These are phyloP conservation scores for Corylus americana DNA, from an alignment of 306 rosid genomes.

Conservation along the genomic window DNA sequence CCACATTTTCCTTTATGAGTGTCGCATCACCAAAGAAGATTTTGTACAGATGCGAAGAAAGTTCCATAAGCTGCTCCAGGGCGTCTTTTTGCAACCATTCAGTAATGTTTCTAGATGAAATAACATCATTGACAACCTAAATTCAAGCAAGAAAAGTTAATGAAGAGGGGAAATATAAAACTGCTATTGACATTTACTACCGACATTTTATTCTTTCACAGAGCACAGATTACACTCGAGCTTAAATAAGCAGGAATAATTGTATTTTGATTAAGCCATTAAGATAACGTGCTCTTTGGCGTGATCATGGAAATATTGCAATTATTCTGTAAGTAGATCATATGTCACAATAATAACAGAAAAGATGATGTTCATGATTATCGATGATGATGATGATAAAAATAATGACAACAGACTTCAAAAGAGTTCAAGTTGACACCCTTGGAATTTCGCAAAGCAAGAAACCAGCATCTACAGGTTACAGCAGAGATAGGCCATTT, in stretches of 20 bases:
- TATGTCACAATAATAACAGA: neutral
- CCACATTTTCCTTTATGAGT: constrained; percentile 38
- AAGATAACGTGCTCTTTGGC: neutral
- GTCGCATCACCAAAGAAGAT: constrained; percentile 46
- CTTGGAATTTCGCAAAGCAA: neutral
- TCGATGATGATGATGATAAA: neutral
- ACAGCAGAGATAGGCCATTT: neutral
- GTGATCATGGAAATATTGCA: neutral
- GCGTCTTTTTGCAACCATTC: constrained; percentile 79
- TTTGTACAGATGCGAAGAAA: constrained; percentile 57
- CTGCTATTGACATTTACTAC: neutral
- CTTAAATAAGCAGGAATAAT: neutral
- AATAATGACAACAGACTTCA: neutral
- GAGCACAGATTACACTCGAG: neutral
- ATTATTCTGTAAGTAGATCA: neutral
- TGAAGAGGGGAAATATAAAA: neutral
- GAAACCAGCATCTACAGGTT: neutral
- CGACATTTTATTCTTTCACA: neutral
- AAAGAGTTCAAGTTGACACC: neutral
- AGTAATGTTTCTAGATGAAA: constrained; percentile 53
- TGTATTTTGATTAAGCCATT: neutral
- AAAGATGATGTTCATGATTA: neutral
- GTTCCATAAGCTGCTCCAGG: constrained; percentile 83
- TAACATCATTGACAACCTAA: constrained; percentile 67
- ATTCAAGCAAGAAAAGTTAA: constrained; percentile 30